These are phyloP conservation scores for Salvia rosmarinus DNA, from an alignment of 257 asterid species.

Conservation along the genomic window DNA sequence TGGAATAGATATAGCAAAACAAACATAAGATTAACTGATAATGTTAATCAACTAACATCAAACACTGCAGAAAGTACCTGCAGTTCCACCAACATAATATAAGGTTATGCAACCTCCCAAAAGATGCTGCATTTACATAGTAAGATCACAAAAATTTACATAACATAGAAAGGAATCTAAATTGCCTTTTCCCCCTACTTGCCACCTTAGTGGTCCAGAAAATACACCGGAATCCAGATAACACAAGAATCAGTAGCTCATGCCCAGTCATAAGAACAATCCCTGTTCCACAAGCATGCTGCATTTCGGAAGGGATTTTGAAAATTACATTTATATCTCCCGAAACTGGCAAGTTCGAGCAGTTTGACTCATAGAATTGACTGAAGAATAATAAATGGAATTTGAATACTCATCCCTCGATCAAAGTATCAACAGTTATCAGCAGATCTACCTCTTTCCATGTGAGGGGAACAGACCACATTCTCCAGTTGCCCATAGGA, in stretches of 20 bases:
- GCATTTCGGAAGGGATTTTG: conserved; percentile 43
- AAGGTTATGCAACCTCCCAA: conserved; percentile 57
- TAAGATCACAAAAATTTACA: conserved; percentile 39
- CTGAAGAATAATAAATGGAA: conserved; percentile 43
- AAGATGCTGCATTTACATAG: conserved; percentile 54
- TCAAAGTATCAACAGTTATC: conserved; percentile 54
- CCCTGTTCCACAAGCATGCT: conserved; percentile 43
- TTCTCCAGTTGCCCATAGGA: conserved; percentile 30
- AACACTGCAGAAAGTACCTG: conserved; percentile 55
- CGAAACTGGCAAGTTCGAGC: conserved; percentile 45
- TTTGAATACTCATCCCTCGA: conserved; percentile 41
- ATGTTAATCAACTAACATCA: conserved; percentile 15
- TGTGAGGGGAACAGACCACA: conserved; percentile 26
- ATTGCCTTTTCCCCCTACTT: conserved; percentile 18
- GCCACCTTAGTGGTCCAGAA: conserved; percentile 31
- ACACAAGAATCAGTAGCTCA: conserved; percentile 34
- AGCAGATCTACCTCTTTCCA: conserved; percentile 52
- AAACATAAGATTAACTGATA: conserved; percentile 39
- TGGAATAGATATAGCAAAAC: conserved; percentile 54
- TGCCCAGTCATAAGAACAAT: conserved; percentile 39
- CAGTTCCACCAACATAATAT: conserved; percentile 49
- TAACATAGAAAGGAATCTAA: conserved; percentile 23
- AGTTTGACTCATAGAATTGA: conserved; percentile 40
- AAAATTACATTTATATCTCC: conserved; percentile 43
- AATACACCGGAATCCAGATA: conserved; percentile 23